Percentiles rank a stretch among this genome's conserved stretches.
Conservation (phyloP, 352 stramenopile genomes). For the Phytophthora kernoviae region DNA sequence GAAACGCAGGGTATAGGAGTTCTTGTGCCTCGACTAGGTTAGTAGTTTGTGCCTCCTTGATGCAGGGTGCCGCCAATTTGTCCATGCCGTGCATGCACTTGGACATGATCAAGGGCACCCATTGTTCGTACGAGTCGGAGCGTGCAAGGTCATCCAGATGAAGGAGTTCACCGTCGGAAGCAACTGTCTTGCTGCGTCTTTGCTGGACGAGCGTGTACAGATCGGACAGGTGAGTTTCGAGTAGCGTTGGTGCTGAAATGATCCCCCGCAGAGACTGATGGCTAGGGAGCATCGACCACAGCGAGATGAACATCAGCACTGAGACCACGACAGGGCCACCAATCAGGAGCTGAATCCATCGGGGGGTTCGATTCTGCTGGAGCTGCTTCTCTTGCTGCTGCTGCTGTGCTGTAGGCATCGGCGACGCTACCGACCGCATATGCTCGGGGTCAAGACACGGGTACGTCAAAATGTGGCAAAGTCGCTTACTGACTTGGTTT, state of each 20-base stretch:
- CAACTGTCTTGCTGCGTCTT: slow-evolving; percentile 4
- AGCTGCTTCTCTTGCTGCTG: too few species aligned
- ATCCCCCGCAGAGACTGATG: slow-evolving; percentile 4
- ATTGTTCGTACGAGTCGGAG: slow-evolving; percentile 28
- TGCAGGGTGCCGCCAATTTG: slow-evolving; percentile 18
- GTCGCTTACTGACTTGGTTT: too few species aligned
- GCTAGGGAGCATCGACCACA: slow-evolving; percentile 21
- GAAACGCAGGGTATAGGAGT: slow-evolving; percentile 29
- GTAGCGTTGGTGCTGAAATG: too few species aligned
- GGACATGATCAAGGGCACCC: slow-evolving; percentile 28
- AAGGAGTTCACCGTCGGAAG: slow-evolving; percentile 8
- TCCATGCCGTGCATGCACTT: slow-evolving; percentile 37
- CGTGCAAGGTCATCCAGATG: slow-evolving; percentile 26
- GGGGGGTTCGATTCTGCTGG: not conserved
- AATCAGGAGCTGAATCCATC: slow-evolving; percentile 17
- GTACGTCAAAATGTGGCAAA: too few species aligned
- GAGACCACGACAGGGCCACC: slow-evolving; percentile 12
- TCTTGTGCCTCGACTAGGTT: slow-evolving; percentile 35
- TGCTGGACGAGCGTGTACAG: slow-evolving; percentile 17
- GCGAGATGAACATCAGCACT: slow-evolving; percentile 9
- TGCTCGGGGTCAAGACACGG: too few species aligned
- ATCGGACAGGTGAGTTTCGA: slow-evolving; percentile 3
- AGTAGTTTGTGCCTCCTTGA: slow-evolving; percentile 22
- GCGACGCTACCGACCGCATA: too few species aligned
- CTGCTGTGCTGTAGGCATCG: too few species aligned